A percentile compares a stretch with the other conserved stretches of the same genome.
Conservation (phyloP, 768 basidiomycete species). For the Coprinopsis sp. region DNA sequence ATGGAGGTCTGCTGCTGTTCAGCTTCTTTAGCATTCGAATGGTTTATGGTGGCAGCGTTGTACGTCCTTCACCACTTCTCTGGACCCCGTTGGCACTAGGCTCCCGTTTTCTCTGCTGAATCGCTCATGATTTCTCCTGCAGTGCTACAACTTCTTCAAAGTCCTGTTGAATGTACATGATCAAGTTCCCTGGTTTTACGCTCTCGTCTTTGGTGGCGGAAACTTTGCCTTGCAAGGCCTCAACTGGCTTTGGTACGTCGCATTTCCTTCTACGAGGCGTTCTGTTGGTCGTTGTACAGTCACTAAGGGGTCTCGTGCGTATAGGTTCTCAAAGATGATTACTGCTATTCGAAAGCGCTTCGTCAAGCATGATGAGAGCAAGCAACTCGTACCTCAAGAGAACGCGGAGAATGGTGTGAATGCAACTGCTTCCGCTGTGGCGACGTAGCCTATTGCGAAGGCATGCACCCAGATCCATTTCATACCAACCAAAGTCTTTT, state of each 20-base stretch:
- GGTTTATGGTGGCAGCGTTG: constrained; percentile 58
- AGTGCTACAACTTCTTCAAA: constrained; percentile 67
- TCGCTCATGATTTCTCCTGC: not conserved
- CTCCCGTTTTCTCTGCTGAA: not conserved
- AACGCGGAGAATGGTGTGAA: constrained; percentile 2
- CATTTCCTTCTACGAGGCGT: no score
- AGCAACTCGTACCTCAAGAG: constrained; percentile 18
- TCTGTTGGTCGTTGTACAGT: no score
- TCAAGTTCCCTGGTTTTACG: constrained; percentile 47
- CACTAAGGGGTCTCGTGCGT: not conserved
- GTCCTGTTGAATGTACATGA: constrained; percentile 53
- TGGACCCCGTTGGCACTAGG: not conserved
- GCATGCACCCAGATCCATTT: no score
- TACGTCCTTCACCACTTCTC: constrained; percentile 19
- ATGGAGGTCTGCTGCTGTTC: constrained; percentile 61
- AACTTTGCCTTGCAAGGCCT: constrained; percentile 66
- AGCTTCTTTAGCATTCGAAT: constrained; percentile 71
- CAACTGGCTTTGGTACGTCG: constrained; percentile 76
- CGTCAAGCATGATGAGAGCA: constrained; percentile 18
- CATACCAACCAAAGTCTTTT: no score
- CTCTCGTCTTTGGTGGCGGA: constrained; percentile 48
- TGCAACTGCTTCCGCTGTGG: not conserved
- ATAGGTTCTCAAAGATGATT: constrained; percentile 76
- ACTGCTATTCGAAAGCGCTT: constrained; percentile 61
- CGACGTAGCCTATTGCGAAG: not conserved